Conservation (phyloP, 306 rosid genomes). For the Citrullus colocynthis region DNA sequence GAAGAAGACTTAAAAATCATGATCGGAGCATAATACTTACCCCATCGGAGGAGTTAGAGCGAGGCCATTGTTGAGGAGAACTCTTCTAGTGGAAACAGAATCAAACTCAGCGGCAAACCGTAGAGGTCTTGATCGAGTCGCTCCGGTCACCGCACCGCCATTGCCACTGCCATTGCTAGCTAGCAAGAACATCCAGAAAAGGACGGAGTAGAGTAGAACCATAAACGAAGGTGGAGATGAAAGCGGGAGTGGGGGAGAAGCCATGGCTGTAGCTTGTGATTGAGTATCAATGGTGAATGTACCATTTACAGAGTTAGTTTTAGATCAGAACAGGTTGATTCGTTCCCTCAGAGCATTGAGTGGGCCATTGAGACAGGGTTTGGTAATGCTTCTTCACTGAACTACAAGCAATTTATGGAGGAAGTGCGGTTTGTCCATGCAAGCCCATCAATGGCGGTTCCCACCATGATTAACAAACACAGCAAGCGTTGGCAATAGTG, state of each 20-base stretch:
- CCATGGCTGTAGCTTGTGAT: background rate
- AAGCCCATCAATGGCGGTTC: background rate
- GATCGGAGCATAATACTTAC: constrained; percentile 14
- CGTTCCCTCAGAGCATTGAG: background rate
- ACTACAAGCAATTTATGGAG: background rate
- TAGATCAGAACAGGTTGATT: background rate
- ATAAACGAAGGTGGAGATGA: background rate
- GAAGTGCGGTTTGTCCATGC: constrained; percentile 3
- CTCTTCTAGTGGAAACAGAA: constrained; percentile 10
- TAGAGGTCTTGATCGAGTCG: background rate
- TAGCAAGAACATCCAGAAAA: background rate
- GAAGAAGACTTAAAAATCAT: background rate
- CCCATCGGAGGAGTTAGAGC: constrained; percentile 58
- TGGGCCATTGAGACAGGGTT: background rate
- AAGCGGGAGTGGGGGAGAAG: background rate
- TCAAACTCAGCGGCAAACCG: background rate
- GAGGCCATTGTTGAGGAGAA: constrained; percentile 32
- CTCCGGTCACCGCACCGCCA: background rate
- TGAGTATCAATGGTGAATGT: background rate
- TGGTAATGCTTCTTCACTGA: background rate
- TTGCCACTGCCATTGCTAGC: background rate
- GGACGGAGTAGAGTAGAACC: background rate
- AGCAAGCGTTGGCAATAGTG: too few species aligned
- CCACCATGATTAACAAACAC: background rate
- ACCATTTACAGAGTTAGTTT: background rate